Base-by-base conservation (phyloP, 441 rosid genomes). In the Populus hybrid region DNA sequence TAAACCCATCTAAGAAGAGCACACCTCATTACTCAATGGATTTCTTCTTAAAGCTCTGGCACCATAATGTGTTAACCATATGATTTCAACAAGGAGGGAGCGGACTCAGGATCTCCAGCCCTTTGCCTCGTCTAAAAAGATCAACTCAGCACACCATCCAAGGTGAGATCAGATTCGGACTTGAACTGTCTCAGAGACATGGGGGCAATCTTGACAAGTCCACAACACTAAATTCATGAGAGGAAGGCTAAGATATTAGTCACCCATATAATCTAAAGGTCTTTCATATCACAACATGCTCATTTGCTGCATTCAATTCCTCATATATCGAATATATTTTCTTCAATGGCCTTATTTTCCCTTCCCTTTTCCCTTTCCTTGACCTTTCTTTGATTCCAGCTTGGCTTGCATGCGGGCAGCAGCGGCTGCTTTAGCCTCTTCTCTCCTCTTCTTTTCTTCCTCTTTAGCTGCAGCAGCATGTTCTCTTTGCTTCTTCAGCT, bases 401-500 rank as follows among this genome's bases (percentile, higher is more conserved):
- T 94, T 94, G 85, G 97, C 98, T 72, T 91, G 97, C 79, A 94
- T 80, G 23, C 95, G 92, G 23, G 97, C 94, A 24, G 98, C 94
- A 0, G 97, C 97, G 0, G 95, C 93, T 9, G 98, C 98, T 83
- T 92, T 94, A 23, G 98, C 98, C 77, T 91, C 97, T 83, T 95
- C 98, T 82, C 99, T 86, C 84, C 82, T 94, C 88, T 82, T 95
- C 89, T 94, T 91, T 72, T 94, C 98, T 76, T 88, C 98, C 80
- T 91, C 99, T 83, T 92, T 95, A 9, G 74, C 64, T 1, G 94
- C 90, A 6, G 97, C 94, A 50, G 97, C 94, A 6, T 86, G 75
- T 84, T 92, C 97, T 79, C 97, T 90, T 80, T 91, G 98, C 88
- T 87, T 95, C 94, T 94, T 95, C 87, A 95, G 87, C 82, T 95